Evolutionary conservation across 768 basidiomycete species (phyloP), one percentile per base, ranked within the genome.

Genomic region (Boletus eberwhitei): DNA sequence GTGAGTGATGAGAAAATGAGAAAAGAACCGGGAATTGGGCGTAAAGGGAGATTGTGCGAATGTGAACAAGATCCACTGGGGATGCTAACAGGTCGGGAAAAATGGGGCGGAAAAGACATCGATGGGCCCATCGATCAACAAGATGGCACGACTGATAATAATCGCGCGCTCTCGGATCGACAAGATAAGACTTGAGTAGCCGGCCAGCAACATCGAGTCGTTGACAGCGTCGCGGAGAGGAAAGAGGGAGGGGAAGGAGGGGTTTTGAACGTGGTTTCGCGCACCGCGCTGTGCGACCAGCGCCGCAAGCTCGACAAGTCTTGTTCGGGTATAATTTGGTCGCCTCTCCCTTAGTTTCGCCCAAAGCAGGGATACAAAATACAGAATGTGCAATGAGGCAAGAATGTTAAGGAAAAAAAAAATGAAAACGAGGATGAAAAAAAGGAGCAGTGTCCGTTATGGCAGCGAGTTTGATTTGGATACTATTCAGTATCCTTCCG

Each of bases 71-170:
- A 69, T 72, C 71, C 62, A 57, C 68, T 64, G 52, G 64, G 61
- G 63, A 64, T 48, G 45, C 55, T 50, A 48, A 54, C 54, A 42
- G 24, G 41, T 51, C 54, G 55, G 58, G 56, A 50, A 50, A 60
- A 56, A 51, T 62, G 64, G 63, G 59, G 65, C 62, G 60, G 62
- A 62, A 65, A 62, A 56, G 63, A 64, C 58, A 66, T 61, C 67
- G 65, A 63, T 64, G 36, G 36, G 52, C 47, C 71, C 66, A 79
- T 78, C 75, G 73, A 79, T 79, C 77, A 70, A 76, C 77, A 70
- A 77, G 73, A 72, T 59, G 47, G 50, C 61, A 65, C 70, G 73
- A 64, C 55, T 54, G 60, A 65, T 64, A 59, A 57, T 55, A 63
- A 67, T 59, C 62, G 56, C 52, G 57, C 64, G 44, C 57, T 59